phyloP scores from a whole-genome alignment of 164 flowering plant genomes.

The Macadamia integrifolia region DNA sequence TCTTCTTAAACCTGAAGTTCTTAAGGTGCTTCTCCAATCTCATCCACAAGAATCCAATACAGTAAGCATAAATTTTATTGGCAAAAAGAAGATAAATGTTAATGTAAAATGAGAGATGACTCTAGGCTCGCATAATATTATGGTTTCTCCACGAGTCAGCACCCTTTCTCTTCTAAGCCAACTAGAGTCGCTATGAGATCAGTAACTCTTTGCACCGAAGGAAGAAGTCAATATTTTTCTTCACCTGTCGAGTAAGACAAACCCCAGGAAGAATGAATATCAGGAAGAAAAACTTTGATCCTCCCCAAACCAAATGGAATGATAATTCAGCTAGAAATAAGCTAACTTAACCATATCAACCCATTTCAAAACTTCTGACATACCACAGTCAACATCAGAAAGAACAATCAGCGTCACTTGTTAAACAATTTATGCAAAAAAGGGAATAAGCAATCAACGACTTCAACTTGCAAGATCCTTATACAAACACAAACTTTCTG shows the following conservation, averaged over 20 bases:
- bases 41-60: not conserved
- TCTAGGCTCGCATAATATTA: conserved; percentile 36
- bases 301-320: not conserved
- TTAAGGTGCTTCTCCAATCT: not conserved
- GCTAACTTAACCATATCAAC: not conserved
- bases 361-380: not conserved
- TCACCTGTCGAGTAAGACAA: conserved; percentile 21
- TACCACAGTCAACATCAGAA: not conserved
- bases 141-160: conserved; percentile 33
- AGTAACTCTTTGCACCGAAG: not conserved
- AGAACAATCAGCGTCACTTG: not conserved
- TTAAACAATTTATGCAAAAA: too few species aligned
- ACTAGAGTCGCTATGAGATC: not conserved
- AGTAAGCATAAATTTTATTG: not conserved
- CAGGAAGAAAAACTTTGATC: not conserved
- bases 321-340: not conserved
- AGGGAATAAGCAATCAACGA: not conserved
- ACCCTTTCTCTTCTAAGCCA: conserved; percentile 28
- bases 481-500: not conserved
- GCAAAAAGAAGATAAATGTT: not conserved
- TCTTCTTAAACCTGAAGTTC: not conserved
- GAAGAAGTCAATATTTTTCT: not conserved
- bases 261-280: conserved; percentile 2
- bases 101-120: conserved; percentile 31
- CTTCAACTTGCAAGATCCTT: not conserved